Evolutionary conservation across 2,329 filamentous ascomycete species (phyloP), one percentile per base, ranked within the genome.

Genomic region (Didymosphaeria variabile): DNA sequence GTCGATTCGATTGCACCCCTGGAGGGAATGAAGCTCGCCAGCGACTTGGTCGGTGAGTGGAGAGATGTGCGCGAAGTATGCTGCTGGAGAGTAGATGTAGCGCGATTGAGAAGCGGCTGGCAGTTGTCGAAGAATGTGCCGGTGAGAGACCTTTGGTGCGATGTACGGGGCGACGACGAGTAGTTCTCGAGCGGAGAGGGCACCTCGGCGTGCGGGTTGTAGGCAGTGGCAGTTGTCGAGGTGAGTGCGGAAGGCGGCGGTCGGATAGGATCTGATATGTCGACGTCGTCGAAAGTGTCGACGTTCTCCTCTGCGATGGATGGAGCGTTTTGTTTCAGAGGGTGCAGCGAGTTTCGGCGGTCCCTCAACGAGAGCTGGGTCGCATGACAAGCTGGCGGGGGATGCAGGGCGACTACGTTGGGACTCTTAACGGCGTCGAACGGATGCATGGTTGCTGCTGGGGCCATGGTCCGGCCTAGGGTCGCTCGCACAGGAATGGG

Each of bases 21-120:
- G 32, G 76, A 76, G 42, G 77, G 73, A 13, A 79, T 76, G 63
- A 78, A 79, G 67, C 73, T 77, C n/a, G 77, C 76, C 12, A 77
- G 65, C 5, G 77, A 78, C 60, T 77, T 79, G 53, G 74, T 72
- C 6, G 77, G 76, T 32, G 76, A 77, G 59, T 72, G 74, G 52
- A 75, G 65, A 26, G 76, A 75, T 72, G 76, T 66, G 69, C 68
- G 65, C n/a, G 76, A 75, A 71, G 71, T 76, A 74, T 77, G 77
- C 59, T 79, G 74, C 51, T 77, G 75, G 50, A 78, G 54, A 23
- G 75, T 76, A 9, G 72, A 72, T 50, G 77, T 72, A 46, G 77
- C 76, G 55, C 72, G 70, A 61, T 68, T 74, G 58, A 79, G 62
- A 47, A 75, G 66, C 17, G 73, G 71, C 60, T 71, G 71, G 63